Base-by-base conservation (phyloP, 75 land plant genomes). In the Isoetes taiwanensis region DNA sequence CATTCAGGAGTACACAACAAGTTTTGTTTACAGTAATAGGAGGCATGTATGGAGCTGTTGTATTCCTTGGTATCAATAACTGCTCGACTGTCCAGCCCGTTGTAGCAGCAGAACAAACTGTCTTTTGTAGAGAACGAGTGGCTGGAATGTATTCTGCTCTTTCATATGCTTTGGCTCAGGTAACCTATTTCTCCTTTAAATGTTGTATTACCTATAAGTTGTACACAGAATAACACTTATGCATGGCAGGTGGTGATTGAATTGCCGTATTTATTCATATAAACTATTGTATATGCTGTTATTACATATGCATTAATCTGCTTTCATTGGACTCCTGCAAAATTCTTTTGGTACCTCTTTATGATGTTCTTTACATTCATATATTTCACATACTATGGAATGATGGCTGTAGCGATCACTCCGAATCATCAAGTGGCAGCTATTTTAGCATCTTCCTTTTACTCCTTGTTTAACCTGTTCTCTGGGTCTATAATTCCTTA, bases 361-460 rank as follows among this genome's bases (percentile, higher is more conserved):
- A 63, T 68, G 59, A 73, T 54, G 66, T 73, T 30, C 67, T 40
- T 63, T 52, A 58, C 76, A 2, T 59, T 73, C 2, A 1, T 50
- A 12, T 68, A 73, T 63, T 73, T 40, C 58, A 67, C 71, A 33
- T 79, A 70, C 52, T 85, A 69, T 29, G 90, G 90, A 12, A 85
- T 85, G 90, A 85, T 85, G 90, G 65, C 69, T 1, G 75, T 75
- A 20, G 86, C 87, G 25, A 26, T 85, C 61, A 83, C 90, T 0
- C 90, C 86, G 2, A 79, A 83, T 56, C 74, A 73, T 25, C 55
- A 66, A 30, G 73, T 81, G 40, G 85, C 78, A 23, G 66, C 85
- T 9, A 83, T 83, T 6, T 59, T 82, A 34, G 43, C 81, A 52
- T 77, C 86, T 2, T 73, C 76, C 23, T 83, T 81, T 56, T 83